These are phyloP conservation scores for Eutrema japonicum DNA, from an alignment of 345 rosid genomes.

Conservation along the genomic window DNA sequence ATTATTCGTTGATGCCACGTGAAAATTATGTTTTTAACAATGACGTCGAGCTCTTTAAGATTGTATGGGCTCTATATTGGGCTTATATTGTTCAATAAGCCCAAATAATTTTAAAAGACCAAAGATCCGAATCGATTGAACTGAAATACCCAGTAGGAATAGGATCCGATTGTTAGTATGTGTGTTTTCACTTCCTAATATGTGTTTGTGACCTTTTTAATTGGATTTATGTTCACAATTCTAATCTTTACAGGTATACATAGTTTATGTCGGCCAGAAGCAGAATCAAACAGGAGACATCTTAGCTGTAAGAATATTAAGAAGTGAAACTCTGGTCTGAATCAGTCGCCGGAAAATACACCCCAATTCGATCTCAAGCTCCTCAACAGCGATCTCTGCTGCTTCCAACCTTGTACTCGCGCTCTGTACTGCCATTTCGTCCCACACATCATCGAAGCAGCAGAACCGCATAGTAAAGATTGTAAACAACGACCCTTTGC, in stretches of 20 bases:
- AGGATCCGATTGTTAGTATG: neutral
- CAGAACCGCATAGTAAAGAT: conserved; percentile 45
- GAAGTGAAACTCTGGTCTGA: conserved; percentile 82
- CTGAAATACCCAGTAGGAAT: neutral
- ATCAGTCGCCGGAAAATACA: conserved; percentile 71
- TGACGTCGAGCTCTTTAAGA: neutral
- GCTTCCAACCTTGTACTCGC: conserved; percentile 69
- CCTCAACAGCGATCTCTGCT: conserved; percentile 64
- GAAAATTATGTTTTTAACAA: conserved; percentile 1
- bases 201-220: neutral
- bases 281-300: conserved; percentile 21
- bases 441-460: conserved; percentile 47
- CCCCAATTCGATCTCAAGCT: conserved; percentile 65
- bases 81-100: neutral
- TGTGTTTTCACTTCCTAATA: neutral
- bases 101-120: neutral
- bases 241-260: neutral
- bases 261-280: neutral
- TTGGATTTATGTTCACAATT: conserved; percentile 6
- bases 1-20: conserved; percentile 27
- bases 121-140: neutral
- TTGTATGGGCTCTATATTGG: neutral
- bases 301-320: conserved; percentile 58
- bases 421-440: conserved; percentile 55
- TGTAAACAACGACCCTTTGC: conserved; percentile 41